A percentile compares a stretch with the other conserved stretches of the same genome.
Evolutionary conservation across 176 grass and related monocot genomes (phyloP).

Genomic region (Triticum monococcum): DNA sequence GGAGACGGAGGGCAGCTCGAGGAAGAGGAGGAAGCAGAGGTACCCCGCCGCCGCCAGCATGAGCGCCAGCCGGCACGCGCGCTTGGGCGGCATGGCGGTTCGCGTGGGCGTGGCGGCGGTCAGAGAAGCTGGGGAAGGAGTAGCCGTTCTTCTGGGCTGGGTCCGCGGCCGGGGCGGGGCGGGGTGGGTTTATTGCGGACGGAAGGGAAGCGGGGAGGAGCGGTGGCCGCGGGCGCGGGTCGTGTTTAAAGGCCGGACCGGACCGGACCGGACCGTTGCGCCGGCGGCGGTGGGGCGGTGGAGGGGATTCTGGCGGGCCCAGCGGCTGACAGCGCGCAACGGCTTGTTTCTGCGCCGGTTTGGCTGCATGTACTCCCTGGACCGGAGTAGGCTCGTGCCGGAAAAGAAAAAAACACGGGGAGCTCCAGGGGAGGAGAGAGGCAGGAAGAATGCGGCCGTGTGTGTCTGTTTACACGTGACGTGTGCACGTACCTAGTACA

Average conservation of each 20-base stretch:
- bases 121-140: neutral
- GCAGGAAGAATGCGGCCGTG: no score
- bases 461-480: neutral
- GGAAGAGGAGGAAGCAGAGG: conserved; percentile 47
- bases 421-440: no score
- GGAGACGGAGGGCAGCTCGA: conserved; percentile 48
- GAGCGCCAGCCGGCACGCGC: conserved; percentile 35
- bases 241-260: conserved; percentile 23
- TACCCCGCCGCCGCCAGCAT: conserved; percentile 38
- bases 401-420: no score
- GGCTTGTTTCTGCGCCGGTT: neutral
- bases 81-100: conserved; percentile 42
- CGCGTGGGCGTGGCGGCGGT: neutral
- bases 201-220: neutral
- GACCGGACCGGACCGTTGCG: conserved; percentile 23
- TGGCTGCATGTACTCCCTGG: no score
- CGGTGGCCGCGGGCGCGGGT: neutral
- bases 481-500: neutral
- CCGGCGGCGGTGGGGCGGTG: neutral
- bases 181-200: neutral
- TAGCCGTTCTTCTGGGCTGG: conserved; percentile 34
- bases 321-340: neutral
- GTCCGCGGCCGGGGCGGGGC: neutral
- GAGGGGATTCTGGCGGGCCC: neutral
- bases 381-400: no score